phyloP scores from a whole-genome alignment of 2,329 filamentous ascomycete species.

The Colletotrichum scovillei region DNA sequence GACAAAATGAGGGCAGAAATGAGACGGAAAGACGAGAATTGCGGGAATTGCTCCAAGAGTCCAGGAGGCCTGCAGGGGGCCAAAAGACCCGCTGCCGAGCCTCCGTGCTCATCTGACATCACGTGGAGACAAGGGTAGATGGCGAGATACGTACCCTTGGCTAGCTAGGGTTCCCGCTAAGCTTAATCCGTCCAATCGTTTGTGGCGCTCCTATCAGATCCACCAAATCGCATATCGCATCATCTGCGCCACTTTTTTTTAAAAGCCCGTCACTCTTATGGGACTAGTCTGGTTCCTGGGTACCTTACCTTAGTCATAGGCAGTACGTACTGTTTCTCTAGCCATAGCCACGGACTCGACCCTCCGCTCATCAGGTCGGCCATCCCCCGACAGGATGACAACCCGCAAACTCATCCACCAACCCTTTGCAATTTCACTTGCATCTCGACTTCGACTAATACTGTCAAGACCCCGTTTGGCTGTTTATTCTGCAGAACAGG shows the following conservation, averaged over 20 bases:
- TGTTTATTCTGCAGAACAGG: neutral
- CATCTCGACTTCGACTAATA: neutral
- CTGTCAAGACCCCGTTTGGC: neutral
- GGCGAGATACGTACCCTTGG: neutral
- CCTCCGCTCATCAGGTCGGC: constrained; percentile 7
- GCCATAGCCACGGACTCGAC: neutral
- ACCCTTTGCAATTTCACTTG: constrained; percentile 3
- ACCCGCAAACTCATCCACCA: constrained; percentile 6
- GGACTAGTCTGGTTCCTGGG: neutral
- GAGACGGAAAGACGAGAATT: neutral
- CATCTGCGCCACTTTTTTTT: constrained; percentile 17
- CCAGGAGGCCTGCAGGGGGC: constrained; percentile 21
- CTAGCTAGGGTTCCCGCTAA: constrained; percentile 2
- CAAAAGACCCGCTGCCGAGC: constrained; percentile 9
- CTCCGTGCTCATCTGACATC: neutral
- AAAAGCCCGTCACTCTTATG: neutral
- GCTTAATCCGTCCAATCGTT: neutral
- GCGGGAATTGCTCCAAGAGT: constrained; percentile 1
- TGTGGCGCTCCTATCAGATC: constrained; percentile 17
- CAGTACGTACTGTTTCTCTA: neutral
- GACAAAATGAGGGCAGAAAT: neutral
- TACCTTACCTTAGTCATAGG: too few species aligned
- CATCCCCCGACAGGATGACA: constrained; percentile 9
- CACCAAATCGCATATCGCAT: constrained; percentile 8
- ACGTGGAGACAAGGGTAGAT: neutral